Percentiles rank a stretch among this genome's conserved stretches.
Evolutionary conservation across 2,329 filamentous ascomycete species (phyloP).

Genomic region (Chaetomiaceae sp.): DNA sequence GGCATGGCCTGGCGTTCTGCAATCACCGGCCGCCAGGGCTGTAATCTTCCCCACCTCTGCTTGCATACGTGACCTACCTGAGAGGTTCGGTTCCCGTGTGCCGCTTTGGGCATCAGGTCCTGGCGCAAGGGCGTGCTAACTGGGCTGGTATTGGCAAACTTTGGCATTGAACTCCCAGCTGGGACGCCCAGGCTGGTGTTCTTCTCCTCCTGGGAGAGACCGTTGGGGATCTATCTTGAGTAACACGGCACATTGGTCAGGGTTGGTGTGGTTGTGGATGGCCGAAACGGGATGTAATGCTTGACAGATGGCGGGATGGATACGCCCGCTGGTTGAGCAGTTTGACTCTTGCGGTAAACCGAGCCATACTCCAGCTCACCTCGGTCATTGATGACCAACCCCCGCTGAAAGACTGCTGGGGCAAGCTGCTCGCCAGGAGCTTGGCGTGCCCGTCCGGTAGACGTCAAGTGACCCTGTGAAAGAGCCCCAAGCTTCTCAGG

Average conservation of each 20-base stretch:
- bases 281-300: not conserved
- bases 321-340: not conserved
- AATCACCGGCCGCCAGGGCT: too few species aligned
- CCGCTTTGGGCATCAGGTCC: not conserved
- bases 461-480: too few species aligned
- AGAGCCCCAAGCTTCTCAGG: not conserved
- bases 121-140: not conserved
- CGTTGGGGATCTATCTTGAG: not conserved
- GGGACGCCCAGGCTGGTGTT: not conserved
- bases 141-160: not conserved
- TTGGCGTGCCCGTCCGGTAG: too few species aligned
- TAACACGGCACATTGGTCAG: not conserved
- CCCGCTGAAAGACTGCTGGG: not conserved
- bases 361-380: not conserved
- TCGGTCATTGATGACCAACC: not conserved
- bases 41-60: not conserved
- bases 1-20: not conserved
- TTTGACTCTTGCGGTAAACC: not conserved
- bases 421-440: not conserved
- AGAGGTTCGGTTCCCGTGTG: not conserved
- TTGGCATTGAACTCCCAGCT: too few species aligned
- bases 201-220: not conserved
- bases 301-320: not conserved
- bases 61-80: not conserved
- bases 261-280: not conserved